Evolutionary conservation across 1,284 basidiomycete species (phyloP).

Genomic region (Puccinia polysora): DNA sequence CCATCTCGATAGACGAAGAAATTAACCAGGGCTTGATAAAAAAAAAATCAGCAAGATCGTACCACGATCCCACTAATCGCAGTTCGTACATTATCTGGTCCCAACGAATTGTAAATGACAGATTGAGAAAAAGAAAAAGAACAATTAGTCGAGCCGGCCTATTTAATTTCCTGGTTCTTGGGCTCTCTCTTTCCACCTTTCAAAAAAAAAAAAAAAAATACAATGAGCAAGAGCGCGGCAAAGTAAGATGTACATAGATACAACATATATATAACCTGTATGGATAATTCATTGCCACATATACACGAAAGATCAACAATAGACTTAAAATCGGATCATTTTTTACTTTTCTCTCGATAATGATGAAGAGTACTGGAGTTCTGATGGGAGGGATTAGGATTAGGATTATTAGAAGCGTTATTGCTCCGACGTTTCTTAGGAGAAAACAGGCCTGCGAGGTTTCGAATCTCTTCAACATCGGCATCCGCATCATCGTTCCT

Average conservation of each 20-base stretch:
- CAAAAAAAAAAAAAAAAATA: too few relatives aligned
- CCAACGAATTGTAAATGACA: too few relatives aligned
- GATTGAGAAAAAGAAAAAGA: too few relatives aligned
- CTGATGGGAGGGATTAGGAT: conserved; percentile 3
- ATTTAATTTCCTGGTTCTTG: too few relatives aligned
- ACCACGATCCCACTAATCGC: too few relatives aligned
- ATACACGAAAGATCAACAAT: conserved; percentile 9
- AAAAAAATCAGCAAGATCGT: too few relatives aligned
- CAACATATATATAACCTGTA: conserved; percentile 15
- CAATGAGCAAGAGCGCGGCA: too few relatives aligned
- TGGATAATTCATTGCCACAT: background rate
- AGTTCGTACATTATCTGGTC: too few relatives aligned
- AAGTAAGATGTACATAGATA: conserved; percentile 2
- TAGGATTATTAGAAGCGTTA: conserved; percentile 1
- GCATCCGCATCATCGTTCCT: conserved; percentile 41
- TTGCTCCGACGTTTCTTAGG: conserved; percentile 22
- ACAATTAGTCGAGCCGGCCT: too few relatives aligned
- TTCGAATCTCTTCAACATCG: conserved; percentile 40
- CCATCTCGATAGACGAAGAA: too few relatives aligned
- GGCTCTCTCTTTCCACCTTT: too few relatives aligned
- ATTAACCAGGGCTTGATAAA: too few relatives aligned
- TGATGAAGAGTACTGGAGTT: conserved; percentile 6
- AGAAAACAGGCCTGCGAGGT: conserved; percentile 18
- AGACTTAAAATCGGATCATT: background rate
- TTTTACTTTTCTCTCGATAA: conserved; percentile 24